Evolutionary conservation across 1,284 basidiomycete species (phyloP).

Genomic region (Tylopilus orsonianus): DNA sequence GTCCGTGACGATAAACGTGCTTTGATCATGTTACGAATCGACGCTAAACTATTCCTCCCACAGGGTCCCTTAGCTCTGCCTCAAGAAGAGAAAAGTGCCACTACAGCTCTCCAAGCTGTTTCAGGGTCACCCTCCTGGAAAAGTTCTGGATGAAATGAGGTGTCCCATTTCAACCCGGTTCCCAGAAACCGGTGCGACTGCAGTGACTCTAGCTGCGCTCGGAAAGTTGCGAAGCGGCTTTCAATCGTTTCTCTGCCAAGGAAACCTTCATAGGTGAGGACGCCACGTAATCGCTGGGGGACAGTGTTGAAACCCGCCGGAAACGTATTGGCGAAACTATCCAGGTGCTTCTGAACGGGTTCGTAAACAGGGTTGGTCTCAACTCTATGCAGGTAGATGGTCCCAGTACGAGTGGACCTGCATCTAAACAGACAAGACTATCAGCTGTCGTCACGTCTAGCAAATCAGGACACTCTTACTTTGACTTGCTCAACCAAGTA

Average conservation of each 20-base stretch:
- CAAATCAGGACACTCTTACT: slow-evolving; percentile 2
- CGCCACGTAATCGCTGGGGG: slow-evolving; percentile 5
- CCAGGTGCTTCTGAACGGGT: slow-evolving; percentile 12
- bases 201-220: not conserved
- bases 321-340: slow-evolving; percentile 10
- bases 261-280: slow-evolving; percentile 11
- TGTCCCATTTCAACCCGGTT: not conserved
- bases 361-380: not conserved
- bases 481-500: slow-evolving; percentile 10
- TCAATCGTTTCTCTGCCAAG: accelerated
- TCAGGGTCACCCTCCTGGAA: not conserved
- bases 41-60: too few relatives aligned
- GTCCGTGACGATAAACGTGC: too few relatives aligned
- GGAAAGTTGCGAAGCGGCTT: not conserved
- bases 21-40: too few relatives aligned
- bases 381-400: slow-evolving; percentile 21
- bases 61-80: too few relatives aligned
- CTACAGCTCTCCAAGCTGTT: slow-evolving; percentile 19
- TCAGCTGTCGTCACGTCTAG: not conserved
- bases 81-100: slow-evolving; percentile 15
- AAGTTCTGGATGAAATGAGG: slow-evolving; percentile 4
- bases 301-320: not conserved
- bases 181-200: not conserved
- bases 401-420: slow-evolving; percentile 14
- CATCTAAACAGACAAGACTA: slow-evolving; percentile 1